phyloP scores from a whole-genome alignment of 352 stramenopile genomes.

The Globisporangium spinosum region DNA sequence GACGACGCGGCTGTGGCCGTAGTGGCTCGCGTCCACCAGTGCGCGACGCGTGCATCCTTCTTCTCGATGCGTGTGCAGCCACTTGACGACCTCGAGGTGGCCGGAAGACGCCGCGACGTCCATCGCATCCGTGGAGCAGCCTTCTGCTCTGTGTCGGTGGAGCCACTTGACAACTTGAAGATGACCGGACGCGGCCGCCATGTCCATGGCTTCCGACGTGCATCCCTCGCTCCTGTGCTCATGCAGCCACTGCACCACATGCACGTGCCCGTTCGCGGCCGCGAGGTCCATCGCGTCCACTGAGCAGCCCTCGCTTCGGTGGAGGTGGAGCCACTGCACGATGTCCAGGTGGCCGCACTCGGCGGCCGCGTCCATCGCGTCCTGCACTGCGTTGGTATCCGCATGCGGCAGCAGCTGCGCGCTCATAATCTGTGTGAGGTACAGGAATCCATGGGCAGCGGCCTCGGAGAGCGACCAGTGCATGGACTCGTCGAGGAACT shows the following conservation, averaged over 20 bases:
- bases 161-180: constrained; percentile 27
- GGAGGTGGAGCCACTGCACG: constrained; percentile 26
- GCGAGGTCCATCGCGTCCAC: constrained; percentile 30
- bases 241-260: constrained; percentile 31
- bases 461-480: constrained; percentile 48
- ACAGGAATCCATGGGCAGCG: constrained; percentile 37
- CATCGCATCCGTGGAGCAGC: constrained; percentile 37
- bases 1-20: constrained; percentile 42
- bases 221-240: constrained; percentile 22
- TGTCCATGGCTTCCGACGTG: constrained; percentile 22
- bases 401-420: constrained; percentile 14
- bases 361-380: constrained; percentile 27
- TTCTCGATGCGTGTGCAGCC: constrained; percentile 25
- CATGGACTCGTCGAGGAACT: constrained; percentile 46
- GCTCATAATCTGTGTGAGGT: constrained; percentile 46
- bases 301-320: constrained; percentile 26
- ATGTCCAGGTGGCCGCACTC: constrained; percentile 21
- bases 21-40: constrained; percentile 49
- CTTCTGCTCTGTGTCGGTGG: constrained; percentile 26
- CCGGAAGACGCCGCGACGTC: constrained; percentile 31
- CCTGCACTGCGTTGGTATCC: constrained; percentile 16
- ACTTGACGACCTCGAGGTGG: constrained; percentile 32
- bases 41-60: constrained; percentile 66
- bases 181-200: constrained; percentile 22
- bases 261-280: constrained; percentile 23